phyloP scores from a whole-genome alignment of 2,329 filamentous ascomycete genomes.

The Chrysoporthe austroafricana region DNA sequence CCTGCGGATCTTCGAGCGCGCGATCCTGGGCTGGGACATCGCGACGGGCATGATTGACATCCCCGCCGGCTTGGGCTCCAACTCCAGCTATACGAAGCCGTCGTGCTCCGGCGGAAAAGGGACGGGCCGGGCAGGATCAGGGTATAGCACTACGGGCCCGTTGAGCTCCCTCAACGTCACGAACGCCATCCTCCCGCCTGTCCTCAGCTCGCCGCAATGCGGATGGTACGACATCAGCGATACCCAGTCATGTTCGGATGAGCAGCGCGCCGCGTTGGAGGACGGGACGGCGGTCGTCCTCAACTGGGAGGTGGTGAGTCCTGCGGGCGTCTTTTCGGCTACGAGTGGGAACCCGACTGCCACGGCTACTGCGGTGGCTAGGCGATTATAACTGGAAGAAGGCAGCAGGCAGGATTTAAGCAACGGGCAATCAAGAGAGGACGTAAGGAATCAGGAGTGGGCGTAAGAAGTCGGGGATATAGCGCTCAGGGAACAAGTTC shows the following conservation, averaged over 20 bases:
- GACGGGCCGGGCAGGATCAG: background rate
- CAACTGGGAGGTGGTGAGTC: constrained; percentile 46
- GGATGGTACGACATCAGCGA: constrained; percentile 44
- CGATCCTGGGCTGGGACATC: constrained; percentile 52
- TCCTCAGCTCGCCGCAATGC: constrained; percentile 44
- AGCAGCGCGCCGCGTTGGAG: constrained; percentile 45
- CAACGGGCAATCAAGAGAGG: too few species aligned
- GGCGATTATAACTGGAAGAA: background rate
- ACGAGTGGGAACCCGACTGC: constrained; percentile 20
- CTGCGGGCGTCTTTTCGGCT: constrained; percentile 7
- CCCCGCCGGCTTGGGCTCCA: constrained; percentile 21
- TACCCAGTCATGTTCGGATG: constrained; percentile 44
- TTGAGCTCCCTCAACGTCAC: constrained; percentile 47
- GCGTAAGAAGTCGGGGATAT: too few species aligned
- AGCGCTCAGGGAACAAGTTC: too few species aligned
- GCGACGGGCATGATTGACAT: constrained; percentile 55
- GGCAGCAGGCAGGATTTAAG: too few species aligned
- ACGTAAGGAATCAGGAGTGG: too few species aligned
- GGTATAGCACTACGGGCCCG: constrained; percentile 41
- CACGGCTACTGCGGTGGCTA: background rate
- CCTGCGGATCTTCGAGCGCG: constrained; percentile 54
- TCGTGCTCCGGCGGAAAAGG: background rate
- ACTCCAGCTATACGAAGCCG: constrained; percentile 29
- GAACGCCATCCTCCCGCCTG: constrained; percentile 43
- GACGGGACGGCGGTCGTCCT: constrained; percentile 50